Percentiles rank a stretch among this genome's conserved stretches.
Evolutionary conservation across 345 rosid species (phyloP).

Genomic region (Acer campestre): DNA sequence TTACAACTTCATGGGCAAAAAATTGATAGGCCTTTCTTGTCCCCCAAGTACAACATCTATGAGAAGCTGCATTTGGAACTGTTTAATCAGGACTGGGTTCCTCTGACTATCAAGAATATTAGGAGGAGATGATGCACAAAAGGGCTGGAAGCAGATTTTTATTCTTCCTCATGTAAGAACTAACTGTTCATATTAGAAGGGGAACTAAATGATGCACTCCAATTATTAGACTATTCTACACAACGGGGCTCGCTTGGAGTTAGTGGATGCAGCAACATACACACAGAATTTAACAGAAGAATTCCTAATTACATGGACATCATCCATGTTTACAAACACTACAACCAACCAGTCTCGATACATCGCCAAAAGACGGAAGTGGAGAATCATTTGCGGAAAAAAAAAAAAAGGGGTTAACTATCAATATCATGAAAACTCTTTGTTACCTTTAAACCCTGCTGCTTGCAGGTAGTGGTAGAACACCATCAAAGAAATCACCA

Average conservation of each 20-base stretch:
- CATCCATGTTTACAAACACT: slow-evolving; percentile 30
- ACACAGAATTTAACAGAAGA: slow-evolving; percentile 17
- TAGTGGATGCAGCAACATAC: slow-evolving; percentile 24
- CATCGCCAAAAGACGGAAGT: slow-evolving; percentile 5
- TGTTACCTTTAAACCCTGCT: slow-evolving; percentile 60
- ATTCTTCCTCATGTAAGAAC: background rate
- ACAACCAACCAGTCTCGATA: slow-evolving; percentile 20
- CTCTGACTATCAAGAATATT: too few species aligned
- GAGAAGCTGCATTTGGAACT: too few species aligned
- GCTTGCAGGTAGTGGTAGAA: slow-evolving; percentile 70
- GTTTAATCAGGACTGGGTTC: too few species aligned
- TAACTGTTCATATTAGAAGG: background rate
- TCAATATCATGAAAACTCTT: background rate
- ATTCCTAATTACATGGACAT: slow-evolving; percentile 26
- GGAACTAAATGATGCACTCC: slow-evolving; percentile 10
- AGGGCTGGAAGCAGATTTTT: background rate
- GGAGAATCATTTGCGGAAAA: slow-evolving; percentile 2
- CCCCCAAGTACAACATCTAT: too few species aligned
- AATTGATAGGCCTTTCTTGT: too few species aligned
- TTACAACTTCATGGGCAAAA: too few species aligned
- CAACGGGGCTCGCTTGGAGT: background rate
- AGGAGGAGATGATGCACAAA: background rate
- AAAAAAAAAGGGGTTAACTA: slow-evolving; percentile 7
- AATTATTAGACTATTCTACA: slow-evolving; percentile 26
- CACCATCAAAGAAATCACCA: slow-evolving; percentile 96